Base-by-base conservation (phyloP, 2,329 filamentous ascomycete genomes). In the Fusarium incarnatum region DNA sequence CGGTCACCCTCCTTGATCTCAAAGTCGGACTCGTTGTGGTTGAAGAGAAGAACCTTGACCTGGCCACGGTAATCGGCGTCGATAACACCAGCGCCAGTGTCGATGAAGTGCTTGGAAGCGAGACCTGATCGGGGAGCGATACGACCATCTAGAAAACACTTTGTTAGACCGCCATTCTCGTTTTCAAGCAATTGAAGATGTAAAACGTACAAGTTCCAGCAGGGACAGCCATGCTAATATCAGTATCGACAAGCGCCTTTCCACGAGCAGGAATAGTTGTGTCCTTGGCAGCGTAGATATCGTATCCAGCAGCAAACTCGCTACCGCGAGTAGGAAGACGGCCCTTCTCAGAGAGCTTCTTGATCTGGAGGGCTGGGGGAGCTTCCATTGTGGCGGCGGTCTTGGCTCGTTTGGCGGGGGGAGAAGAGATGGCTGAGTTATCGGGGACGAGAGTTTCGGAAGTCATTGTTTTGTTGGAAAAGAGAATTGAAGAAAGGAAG, bases 51-150 rank as follows among this genome's bases (percentile, higher is more conserved):
- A 27, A 99, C 92, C 85, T 97, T 97, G 76, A 99, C 91, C 73
- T 92, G 92, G 22, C 96, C 96, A 37, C 96, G 89, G 84, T 99
- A 99, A 82, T 99, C 96, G 34, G 95, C 94, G 81, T 99, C 96
- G 75, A 99, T 98, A 70, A 99, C 96, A 57, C 96, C 96, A 0
- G 96, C 96, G 68, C 97, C 94, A 0, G 93, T 96, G 80, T 98
- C 94, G 79, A 99, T 98, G 82, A 94, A 96, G 83, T 98, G 90
- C 84, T 99, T 99, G 65, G 90, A 86, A 4, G 95, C 95, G 37
- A 97, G 90, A 49, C 94, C 94, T n/a, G 93, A 96, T 71, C 94
- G 92, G 12, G 94, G 94, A 5, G 94, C 94, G 58, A 97, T 89
- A 61, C 94, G 91, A 72, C 95, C 95, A 79, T 98, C 93, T 95